Evolutionary conservation across 192 early-diverging fungal species (phyloP).

Genomic region (Podila verticillata): DNA sequence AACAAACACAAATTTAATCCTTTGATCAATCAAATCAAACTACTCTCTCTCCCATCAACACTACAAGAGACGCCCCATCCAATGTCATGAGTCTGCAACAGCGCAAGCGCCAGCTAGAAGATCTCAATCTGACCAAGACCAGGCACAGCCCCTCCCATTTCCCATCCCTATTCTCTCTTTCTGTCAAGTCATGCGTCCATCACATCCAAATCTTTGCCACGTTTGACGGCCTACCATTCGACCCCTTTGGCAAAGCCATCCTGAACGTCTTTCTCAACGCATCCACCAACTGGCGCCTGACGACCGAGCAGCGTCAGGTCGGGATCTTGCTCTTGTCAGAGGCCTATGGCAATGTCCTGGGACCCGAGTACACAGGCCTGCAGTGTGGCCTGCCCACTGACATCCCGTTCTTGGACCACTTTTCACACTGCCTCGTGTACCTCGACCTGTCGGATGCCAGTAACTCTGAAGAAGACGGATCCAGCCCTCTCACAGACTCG

Average conservation of each 20-base stretch:
- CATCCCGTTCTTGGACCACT: constrained; percentile 17
- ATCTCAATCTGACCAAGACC: constrained; percentile 4
- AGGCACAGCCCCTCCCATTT: constrained; percentile 10
- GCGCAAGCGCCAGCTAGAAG: constrained; percentile 16
- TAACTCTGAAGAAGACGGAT: not conserved
- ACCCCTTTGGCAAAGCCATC: constrained; percentile 39
- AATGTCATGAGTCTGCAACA: constrained; percentile 22
- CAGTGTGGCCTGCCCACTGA: constrained; percentile 22
- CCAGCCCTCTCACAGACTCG: constrained; percentile 15
- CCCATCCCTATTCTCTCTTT: constrained; percentile 28
- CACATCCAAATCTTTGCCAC: constrained; percentile 32
- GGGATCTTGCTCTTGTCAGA: constrained; percentile 37
- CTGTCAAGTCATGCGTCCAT: constrained; percentile 36
- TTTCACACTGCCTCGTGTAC: constrained; percentile 40
- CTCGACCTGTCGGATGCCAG: constrained; percentile 28
- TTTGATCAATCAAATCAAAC: no score
- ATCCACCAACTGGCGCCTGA: constrained; percentile 24
- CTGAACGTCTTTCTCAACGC: constrained; percentile 9
- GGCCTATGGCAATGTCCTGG: constrained; percentile 21
- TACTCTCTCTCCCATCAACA: no score
- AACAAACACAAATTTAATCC: no score
- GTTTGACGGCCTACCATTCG: constrained; percentile 28
- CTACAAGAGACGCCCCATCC: no score
- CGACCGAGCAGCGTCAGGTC: constrained; percentile 33
- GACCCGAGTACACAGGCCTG: constrained; percentile 35